Base-by-base conservation (phyloP, 1,139 yeast species). In the Scheffersomyces quercinus region DNA sequence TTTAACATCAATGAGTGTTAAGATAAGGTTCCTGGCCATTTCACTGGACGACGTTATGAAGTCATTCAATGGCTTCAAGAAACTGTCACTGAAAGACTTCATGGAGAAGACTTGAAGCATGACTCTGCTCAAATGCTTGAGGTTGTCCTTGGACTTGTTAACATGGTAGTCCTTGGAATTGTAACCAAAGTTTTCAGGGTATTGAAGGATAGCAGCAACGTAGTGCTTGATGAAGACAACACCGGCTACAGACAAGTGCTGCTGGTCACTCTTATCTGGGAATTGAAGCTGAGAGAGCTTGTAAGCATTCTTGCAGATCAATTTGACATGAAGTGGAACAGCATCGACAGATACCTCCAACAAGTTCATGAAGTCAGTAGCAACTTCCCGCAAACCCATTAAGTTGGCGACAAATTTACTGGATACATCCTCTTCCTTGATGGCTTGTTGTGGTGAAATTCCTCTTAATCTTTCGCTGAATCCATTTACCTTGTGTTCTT, bases 21-120 rank as follows among this genome's bases (percentile, higher is more conserved):
- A 60, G 39, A 85, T 67, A 7, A 82, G 61, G 1, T 64, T 58
- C 36, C 74, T 66, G 43, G 81, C 72, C 8, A 72, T 64, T 4
- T 73, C 81, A n/a, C 68, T 64, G 2, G 82, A 73, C 9, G 77
- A 67, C 35, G 67, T 68, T 38, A 89, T 74, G 54, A 81, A 87
- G 39, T 86, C 93, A 59, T 88, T 88, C 58, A 89, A 72, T 1
- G 96, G 96, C 55, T 86, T 90, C 54, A 88, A 67, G 60, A 81
- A 89, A 42, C 85, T 80, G 52, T 86, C 85, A 38, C 77, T 81
- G 64, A 89, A 89, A 3, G 86, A 80, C 48, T 77, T 75, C 79
- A 88, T 79, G 2, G 82, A 64, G 30, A 86, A 83, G 29, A 87
- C 64, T 61, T 88, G 96, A 29, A 78, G 67, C 48, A 88, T 56